These are phyloP conservation scores for Exophiala lecanii-corni DNA, from an alignment of 2,329 filamentous ascomycete genomes.

Conservation along the genomic window DNA sequence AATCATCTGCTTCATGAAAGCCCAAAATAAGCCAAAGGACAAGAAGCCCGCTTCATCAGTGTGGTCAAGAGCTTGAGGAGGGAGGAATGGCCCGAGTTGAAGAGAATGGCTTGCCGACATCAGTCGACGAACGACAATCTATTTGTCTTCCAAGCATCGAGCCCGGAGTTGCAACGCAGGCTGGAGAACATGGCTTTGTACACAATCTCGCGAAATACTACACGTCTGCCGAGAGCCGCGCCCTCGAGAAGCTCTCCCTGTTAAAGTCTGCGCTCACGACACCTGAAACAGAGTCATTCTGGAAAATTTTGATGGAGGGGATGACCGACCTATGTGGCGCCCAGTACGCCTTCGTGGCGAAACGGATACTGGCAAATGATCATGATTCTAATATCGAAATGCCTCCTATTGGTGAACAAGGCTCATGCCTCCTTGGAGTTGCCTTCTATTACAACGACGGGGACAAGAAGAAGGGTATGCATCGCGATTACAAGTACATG, in stretches of 20 bases:
- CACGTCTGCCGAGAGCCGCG: constrained; percentile 53
- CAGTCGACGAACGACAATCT: constrained; percentile 35
- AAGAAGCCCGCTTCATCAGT: neutral
- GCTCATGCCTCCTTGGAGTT: constrained; percentile 60
- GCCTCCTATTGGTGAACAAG: constrained; percentile 56
- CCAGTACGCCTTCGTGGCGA: constrained; percentile 66
- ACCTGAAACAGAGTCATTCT: constrained; percentile 57
- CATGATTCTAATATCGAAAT: constrained; percentile 55
- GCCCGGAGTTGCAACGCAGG: constrained; percentile 41
- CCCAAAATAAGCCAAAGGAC: neutral
- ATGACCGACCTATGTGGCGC: constrained; percentile 59
- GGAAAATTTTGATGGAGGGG: constrained; percentile 59
- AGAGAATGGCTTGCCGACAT: neutral
- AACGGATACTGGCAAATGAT: constrained; percentile 58
- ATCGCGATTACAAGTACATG: constrained; percentile 60
- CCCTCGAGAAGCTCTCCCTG: constrained; percentile 54
- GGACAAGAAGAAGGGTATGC: constrained; percentile 47
- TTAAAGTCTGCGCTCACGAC: constrained; percentile 55
- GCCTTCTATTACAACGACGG: constrained; percentile 64
- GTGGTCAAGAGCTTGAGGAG: constrained; percentile 1
- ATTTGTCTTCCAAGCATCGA: constrained; percentile 39
- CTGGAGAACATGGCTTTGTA: constrained; percentile 41
- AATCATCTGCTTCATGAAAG: neutral
- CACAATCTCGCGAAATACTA: constrained; percentile 36
- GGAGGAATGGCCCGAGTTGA: constrained; percentile 11